A percentile compares a stretch with the other conserved stretches of the same genome.
Conservation (phyloP, 176 grass and related monocot species). For the Rhynchospora breviuscula region DNA sequence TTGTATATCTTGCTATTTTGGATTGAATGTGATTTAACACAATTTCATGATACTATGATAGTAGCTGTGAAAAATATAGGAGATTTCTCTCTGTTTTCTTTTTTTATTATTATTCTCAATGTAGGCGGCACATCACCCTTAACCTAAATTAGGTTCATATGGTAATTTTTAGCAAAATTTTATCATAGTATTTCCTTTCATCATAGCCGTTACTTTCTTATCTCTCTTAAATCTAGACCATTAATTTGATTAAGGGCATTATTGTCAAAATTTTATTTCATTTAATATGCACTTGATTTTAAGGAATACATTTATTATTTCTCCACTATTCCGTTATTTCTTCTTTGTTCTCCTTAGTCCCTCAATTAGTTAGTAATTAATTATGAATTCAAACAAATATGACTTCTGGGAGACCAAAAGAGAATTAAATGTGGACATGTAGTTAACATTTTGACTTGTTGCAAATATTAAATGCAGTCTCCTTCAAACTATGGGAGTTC, state of each 20-base stretch:
- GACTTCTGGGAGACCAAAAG: neutral
- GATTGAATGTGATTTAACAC: neutral
- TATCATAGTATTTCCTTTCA: neutral
- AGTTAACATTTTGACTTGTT: slow-evolving; percentile 12
- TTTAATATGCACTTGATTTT: no score
- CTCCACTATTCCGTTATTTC: no score
- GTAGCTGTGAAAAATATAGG: neutral
- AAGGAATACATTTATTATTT: no score
- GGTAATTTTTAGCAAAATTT: neutral
- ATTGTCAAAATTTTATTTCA: no score
- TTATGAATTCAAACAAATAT: neutral
- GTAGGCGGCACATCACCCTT: neutral
- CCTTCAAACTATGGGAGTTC: slow-evolving; percentile 14
- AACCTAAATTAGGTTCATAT: neutral
- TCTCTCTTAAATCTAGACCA: no score
- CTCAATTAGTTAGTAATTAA: neutral
- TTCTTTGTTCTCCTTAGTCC: no score
- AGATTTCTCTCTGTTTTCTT: no score
- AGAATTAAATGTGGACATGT: neutral
- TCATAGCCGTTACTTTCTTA: no score
- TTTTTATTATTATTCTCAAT: neutral
- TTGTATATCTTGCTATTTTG: neutral
- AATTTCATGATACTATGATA: neutral
- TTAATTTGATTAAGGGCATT: no score
- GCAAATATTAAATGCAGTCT: slow-evolving; percentile 30